Evolutionary conservation across 192 early-diverging fungal genomes (phyloP).

Genomic region (Dissophora globulifera): DNA sequence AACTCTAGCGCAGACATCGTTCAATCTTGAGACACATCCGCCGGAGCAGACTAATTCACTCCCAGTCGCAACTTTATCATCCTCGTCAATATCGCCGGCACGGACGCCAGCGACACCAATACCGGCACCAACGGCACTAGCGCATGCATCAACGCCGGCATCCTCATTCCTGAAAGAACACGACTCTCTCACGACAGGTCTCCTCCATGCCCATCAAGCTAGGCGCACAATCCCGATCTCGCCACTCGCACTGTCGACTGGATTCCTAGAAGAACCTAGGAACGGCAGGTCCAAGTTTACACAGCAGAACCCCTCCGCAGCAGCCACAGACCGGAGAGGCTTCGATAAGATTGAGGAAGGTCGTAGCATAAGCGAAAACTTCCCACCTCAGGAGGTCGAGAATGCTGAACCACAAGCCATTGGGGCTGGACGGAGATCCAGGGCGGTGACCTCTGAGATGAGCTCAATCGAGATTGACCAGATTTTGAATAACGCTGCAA

Average conservation of each 20-base stretch:
- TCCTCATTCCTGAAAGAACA: neutral
- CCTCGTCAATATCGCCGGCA: no score
- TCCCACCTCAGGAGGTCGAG: neutral
- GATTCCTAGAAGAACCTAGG: slow-evolving; percentile 7
- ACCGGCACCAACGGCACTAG: no score
- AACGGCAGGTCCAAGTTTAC: no score
- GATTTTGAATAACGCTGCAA: slow-evolving; percentile 29
- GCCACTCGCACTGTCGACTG: slow-evolving; percentile 20
- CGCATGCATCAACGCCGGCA: neutral
- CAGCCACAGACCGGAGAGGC: no score
- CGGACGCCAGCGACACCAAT: no score
- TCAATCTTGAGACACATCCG: no score
- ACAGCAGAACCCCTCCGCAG: no score
- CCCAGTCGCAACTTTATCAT: no score
- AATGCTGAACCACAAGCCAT: neutral
- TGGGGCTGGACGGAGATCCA: slow-evolving; percentile 20
- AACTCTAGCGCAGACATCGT: no score
- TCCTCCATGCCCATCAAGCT: neutral
- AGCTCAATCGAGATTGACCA: slow-evolving; percentile 29
- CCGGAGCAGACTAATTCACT: neutral
- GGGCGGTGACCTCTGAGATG: slow-evolving; percentile 31
- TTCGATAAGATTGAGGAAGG: no score
- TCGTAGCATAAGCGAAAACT: neutral
- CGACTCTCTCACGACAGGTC: neutral
- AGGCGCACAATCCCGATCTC: slow-evolving; percentile 40